These are phyloP conservation scores for Pseudisothecium myosuroides DNA, from an alignment of 225 moss, liverwort and hornwort genomes.

Conservation along the genomic window DNA sequence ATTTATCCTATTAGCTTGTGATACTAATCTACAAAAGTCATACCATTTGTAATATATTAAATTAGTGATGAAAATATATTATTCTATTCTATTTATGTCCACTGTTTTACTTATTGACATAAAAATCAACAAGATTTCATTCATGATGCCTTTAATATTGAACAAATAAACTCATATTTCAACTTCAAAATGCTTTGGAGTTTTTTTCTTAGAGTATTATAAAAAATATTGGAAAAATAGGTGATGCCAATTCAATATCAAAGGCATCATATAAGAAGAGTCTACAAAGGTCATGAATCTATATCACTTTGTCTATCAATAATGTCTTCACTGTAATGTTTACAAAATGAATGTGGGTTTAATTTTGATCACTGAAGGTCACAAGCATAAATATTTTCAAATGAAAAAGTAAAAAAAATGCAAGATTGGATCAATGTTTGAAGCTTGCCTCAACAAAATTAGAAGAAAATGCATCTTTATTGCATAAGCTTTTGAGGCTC, in stretches of 20 bases:
- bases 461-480: background rate
- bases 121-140: background rate
- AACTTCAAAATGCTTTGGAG: background rate
- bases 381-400: no score
- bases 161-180: background rate
- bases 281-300: background rate
- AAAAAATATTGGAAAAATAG: background rate
- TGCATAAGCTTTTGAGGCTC: background rate
- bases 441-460: background rate
- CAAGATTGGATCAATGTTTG: background rate
- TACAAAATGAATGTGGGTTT: background rate
- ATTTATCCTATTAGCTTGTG: background rate
- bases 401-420: no score
- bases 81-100: background rate
- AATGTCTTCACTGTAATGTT: background rate
- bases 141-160: background rate
- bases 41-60: background rate
- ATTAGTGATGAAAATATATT: no score
- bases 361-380: background rate
- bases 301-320: background rate
- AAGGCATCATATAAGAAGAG: background rate
- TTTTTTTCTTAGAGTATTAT: background rate
- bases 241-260: background rate
- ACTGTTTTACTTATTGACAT: background rate
- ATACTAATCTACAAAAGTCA: background rate